Evolutionary conservation across 176 grass and related monocot genomes (phyloP), one percentile per base, ranked within the genome.

Genomic region (Rhynchospora breviuscula): DNA sequence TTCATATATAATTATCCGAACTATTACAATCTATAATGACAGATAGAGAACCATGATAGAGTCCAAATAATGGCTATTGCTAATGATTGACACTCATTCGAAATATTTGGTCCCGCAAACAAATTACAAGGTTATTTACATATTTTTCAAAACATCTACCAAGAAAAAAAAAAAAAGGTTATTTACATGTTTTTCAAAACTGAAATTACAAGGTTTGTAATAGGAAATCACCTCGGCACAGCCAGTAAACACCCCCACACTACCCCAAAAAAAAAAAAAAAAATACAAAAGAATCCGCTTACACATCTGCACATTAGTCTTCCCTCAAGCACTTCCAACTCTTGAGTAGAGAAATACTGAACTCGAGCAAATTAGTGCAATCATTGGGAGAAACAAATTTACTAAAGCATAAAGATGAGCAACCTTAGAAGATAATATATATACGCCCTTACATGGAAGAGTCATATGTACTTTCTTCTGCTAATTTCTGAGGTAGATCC

Each of bases 191-290:
- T 56, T 58, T 44, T 18, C 45, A 61, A 63, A 80, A 63, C 13
- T 80, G 17, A 80, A 80, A 63, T 63, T 80, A 80, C 78, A 80
- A 80, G 54, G 58, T n/a, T 80, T 10, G 10, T 15, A 62, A 61
- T 60, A 62, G 8, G 57, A 62, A 63, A 80, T 6, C 45, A 64
- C 45, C 79, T 11, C n/a, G 25, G 10, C 35, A 81, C 19, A 52
- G 51, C 8, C 45, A 51, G 31, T 7, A 49, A 45, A 6, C 49
- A 4, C 21, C 1, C 7, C 49, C 49, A 52, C 68, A 22, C 19
- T 29, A 29, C 26, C 26, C 26, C 26, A 29, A 29, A 29, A 68
- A 6, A 23, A 8, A 6, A 23, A 8, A 76, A 26, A 54, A 75
- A 13, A 3, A 8, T 19, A 47, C 35, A 10, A 5, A 70, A 10